phyloP scores from a whole-genome alignment of 2,329 filamentous ascomycete genomes.

The Blumeria hordei region DNA sequence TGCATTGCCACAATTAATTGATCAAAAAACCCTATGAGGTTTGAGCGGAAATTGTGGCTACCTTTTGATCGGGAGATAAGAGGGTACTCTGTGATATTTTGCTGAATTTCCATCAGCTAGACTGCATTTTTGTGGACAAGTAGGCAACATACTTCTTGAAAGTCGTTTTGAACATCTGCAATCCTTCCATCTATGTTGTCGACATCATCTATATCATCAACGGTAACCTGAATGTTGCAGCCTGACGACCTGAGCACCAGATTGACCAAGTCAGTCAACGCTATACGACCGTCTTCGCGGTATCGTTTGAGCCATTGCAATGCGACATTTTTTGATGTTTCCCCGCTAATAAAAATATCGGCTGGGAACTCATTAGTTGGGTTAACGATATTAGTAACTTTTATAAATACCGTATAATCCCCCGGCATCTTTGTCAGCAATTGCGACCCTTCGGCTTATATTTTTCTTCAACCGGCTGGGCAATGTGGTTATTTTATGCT shows the following conservation, averaged over 20 bases:
- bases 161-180: constrained; percentile 67
- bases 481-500: constrained; percentile 24
- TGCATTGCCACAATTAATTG: constrained; percentile 56
- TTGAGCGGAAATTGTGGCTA: constrained; percentile 51
- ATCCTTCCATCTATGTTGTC: constrained; percentile 65
- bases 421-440: constrained; percentile 15
- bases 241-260: constrained; percentile 49
- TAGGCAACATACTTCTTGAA: constrained; percentile 39
- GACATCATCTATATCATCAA: constrained; percentile 68
- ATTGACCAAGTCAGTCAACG: constrained; percentile 39
- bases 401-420: constrained; percentile 11
- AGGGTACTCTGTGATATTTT: constrained; percentile 74
- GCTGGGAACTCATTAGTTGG: constrained; percentile 19
- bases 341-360: constrained; percentile 37
- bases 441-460: constrained; percentile 20
- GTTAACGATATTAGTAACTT: too few species aligned
- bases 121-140: background rate
- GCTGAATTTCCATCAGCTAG: constrained; percentile 17
- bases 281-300: constrained; percentile 25
- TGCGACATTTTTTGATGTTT: constrained; percentile 30
- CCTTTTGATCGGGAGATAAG: constrained; percentile 62
- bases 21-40: constrained; percentile 56
- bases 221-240: constrained; percentile 53
- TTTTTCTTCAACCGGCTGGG: constrained; percentile 13
- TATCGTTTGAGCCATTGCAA: constrained; percentile 36